A percentile compares a stretch with the other conserved stretches of the same genome.
Conservation (phyloP, 2,329 filamentous ascomycete species). For the Calonectria pseudoreteaudii region DNA sequence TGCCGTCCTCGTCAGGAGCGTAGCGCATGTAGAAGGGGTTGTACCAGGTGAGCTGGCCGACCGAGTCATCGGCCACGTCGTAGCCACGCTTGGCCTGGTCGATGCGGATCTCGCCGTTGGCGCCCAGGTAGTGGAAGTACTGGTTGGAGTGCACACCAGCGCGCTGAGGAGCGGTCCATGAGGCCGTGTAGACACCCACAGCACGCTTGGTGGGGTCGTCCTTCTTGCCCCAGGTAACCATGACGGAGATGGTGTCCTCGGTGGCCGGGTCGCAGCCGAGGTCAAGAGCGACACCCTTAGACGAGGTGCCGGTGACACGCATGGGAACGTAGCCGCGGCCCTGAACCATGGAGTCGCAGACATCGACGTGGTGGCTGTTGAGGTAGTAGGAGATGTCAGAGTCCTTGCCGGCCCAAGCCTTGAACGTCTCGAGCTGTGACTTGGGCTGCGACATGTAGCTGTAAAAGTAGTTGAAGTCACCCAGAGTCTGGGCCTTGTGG, state of each 20-base stretch:
- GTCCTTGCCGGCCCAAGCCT: conserved; percentile 91
- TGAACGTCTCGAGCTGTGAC: conserved; percentile 92
- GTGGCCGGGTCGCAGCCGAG: conserved; percentile 85
- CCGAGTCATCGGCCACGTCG: conserved; percentile 87
- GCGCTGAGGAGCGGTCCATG: conserved; percentile 92
- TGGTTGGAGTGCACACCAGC: conserved; percentile 97
- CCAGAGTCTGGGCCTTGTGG: conserved; percentile 79
- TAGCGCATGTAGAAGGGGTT: conserved; percentile 98
- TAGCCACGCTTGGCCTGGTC: conserved; percentile 96
- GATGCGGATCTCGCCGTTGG: conserved; percentile 85
- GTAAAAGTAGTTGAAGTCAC: conserved; percentile 99
- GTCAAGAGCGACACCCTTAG: conserved; percentile 80
- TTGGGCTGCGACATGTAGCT: conserved; percentile 96
- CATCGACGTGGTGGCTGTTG: conserved; percentile 93
- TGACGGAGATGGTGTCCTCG: conserved; percentile 92
- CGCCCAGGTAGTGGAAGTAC: conserved; percentile 94
- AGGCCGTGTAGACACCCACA: conserved; percentile 92
- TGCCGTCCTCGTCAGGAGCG: conserved; percentile 92
- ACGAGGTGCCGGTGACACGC: conserved; percentile 81
- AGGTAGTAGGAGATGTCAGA: conserved; percentile 97
- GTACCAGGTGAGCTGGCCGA: conserved; percentile 81
- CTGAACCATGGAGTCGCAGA: conserved; percentile 92
- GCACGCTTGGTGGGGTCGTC: conserved; percentile 76
- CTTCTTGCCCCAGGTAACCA: conserved; percentile 88
- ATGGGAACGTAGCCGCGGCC: conserved; percentile 78